These are phyloP conservation scores for Boletus reticulatus DNA, from an alignment of 768 basidiomycete genomes.

Conservation along the genomic window DNA sequence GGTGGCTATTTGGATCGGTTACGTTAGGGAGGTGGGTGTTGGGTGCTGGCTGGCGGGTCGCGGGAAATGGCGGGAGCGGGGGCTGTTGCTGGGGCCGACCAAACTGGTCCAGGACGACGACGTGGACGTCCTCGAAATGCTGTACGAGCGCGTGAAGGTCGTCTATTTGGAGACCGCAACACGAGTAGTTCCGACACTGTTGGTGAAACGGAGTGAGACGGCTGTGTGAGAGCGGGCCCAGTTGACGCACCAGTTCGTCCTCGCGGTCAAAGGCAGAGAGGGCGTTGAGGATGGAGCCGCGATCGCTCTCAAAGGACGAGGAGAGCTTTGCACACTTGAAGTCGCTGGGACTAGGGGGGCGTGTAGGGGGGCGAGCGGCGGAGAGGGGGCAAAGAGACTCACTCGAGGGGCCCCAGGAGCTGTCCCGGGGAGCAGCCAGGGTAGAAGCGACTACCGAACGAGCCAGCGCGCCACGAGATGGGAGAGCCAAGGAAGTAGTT, in stretches of 20 bases:
- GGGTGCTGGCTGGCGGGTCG: constrained; percentile 22
- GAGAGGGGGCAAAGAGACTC: constrained; percentile 25
- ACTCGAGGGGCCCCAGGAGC: constrained; percentile 66
- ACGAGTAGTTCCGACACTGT: constrained; percentile 85
- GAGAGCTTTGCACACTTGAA: constrained; percentile 46
- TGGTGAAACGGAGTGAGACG: background rate
- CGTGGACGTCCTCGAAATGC: constrained; percentile 90
- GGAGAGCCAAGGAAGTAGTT: constrained; percentile 74
- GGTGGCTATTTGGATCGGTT: constrained; percentile 24
- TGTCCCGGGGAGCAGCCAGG: constrained; percentile 63
- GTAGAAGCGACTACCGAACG: constrained; percentile 62
- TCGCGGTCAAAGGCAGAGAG: constrained; percentile 65
- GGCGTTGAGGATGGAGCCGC: constrained; percentile 60
- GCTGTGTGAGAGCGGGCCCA: background rate
- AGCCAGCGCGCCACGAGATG: constrained; percentile 66
- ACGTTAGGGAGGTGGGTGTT: constrained; percentile 32
- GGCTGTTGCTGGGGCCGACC: constrained; percentile 34
- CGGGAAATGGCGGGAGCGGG: constrained; percentile 33
- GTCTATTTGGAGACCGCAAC: constrained; percentile 77
- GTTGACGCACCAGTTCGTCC: constrained; percentile 62
- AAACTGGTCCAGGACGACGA: constrained; percentile 62
- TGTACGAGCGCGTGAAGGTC: constrained; percentile 84
- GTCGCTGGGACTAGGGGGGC: constrained; percentile 38
- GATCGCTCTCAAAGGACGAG: constrained; percentile 60
- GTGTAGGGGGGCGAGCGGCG: background rate